Percentiles rank a stretch among this genome's conserved stretches.
Conservation (phyloP, 2,329 filamentous ascomycete genomes). For the Fusarium sp. region DNA sequence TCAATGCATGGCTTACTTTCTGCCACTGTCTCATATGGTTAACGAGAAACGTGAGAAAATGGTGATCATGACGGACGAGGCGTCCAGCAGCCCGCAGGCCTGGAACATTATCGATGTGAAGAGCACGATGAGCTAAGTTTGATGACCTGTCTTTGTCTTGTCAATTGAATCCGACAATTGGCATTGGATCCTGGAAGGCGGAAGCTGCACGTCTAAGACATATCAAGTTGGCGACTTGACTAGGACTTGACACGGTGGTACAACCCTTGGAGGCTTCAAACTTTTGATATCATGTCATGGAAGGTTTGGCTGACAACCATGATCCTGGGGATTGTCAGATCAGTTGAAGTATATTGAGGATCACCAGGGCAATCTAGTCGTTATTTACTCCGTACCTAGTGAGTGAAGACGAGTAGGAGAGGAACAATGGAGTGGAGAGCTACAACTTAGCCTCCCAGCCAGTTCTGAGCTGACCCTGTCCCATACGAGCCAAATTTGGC, state of each 20-base stretch:
- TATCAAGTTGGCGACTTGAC: constrained; percentile 10
- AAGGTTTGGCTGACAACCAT: background rate
- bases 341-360: background rate
- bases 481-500: constrained; percentile 28
- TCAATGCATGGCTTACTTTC: constrained; percentile 13
- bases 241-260: background rate
- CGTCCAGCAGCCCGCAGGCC: constrained; percentile 27
- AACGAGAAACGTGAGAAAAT: constrained; percentile 29
- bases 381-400: background rate
- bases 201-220: constrained; percentile 9
- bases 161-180: constrained; percentile 22
- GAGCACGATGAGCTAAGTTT: constrained; percentile 21
- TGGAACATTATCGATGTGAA: constrained; percentile 37
- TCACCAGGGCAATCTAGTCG: background rate
- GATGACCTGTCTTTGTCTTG: constrained; percentile 18
- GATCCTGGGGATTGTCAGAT: background rate
- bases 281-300: constrained; percentile 1
- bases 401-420: background rate
- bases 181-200: constrained; percentile 16
- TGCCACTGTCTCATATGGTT: constrained; percentile 35
- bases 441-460: background rate
- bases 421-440: background rate
- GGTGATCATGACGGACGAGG: constrained; percentile 41
- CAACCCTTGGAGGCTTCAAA: background rate
- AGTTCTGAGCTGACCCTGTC: background rate